phyloP scores from a whole-genome alignment of 441 rosid genomes.

The Cnidoscolus chayamansa region DNA sequence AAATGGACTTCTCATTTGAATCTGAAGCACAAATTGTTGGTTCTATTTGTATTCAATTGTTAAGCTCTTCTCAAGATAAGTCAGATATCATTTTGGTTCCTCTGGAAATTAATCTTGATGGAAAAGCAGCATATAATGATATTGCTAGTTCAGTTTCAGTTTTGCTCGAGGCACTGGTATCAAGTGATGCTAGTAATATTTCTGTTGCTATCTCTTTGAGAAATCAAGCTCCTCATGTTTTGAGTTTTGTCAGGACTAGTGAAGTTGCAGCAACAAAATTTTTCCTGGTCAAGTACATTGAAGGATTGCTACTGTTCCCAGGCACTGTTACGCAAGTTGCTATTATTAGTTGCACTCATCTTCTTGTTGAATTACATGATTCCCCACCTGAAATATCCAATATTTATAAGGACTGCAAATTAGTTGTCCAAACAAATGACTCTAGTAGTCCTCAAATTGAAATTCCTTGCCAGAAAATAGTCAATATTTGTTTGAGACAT shows the following conservation, averaged over 20 bases:
- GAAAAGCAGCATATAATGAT: slow-evolving; percentile 30
- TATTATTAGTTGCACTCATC: slow-evolving; percentile 37
- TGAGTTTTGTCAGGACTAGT: slow-evolving; percentile 39
- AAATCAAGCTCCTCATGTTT: slow-evolving; percentile 40
- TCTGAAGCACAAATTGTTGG: slow-evolving; percentile 48
- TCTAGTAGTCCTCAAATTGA: slow-evolving; percentile 48
- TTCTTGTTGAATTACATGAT: slow-evolving; percentile 29
- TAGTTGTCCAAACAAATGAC: slow-evolving; percentile 53
- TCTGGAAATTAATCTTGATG: slow-evolving; percentile 48
- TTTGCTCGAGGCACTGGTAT: slow-evolving; percentile 40
- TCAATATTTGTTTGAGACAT: slow-evolving; percentile 35
- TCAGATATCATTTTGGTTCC: slow-evolving; percentile 53
- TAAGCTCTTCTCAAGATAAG: slow-evolving; percentile 42
- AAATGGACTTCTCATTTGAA: slow-evolving; percentile 50
- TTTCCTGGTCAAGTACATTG: slow-evolving; percentile 47
- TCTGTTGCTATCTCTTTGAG: slow-evolving; percentile 46
- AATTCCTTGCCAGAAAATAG: slow-evolving; percentile 49
- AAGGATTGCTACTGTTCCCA: slow-evolving; percentile 64
- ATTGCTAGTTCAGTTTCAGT: slow-evolving; percentile 33
- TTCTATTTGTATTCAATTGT: slow-evolving; percentile 49
- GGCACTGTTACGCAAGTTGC: slow-evolving; percentile 54
- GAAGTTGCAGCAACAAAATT: slow-evolving; percentile 36
- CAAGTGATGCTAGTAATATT: slow-evolving; percentile 33
- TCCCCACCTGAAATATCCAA: slow-evolving; percentile 30
- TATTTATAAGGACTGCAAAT: slow-evolving; percentile 37